Conservation (phyloP, 2,329 filamentous ascomycete genomes). For the Zasmidium cellare region DNA sequence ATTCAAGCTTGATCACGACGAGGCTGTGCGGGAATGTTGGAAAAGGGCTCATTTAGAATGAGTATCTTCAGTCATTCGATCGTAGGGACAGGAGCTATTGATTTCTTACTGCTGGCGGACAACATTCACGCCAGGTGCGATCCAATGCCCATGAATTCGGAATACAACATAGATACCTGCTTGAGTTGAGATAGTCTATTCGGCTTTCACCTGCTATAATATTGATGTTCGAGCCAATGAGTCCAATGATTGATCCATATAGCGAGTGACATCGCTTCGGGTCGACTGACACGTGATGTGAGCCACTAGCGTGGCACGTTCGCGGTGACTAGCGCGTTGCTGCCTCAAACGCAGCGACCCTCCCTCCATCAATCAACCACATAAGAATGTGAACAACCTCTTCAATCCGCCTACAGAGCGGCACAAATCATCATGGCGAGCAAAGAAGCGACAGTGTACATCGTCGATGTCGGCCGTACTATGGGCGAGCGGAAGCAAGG, state of each 20-base stretch:
- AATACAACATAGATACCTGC: too few relatives aligned
- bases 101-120: too few relatives aligned
- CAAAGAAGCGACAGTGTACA: conserved; percentile 91
- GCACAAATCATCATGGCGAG: conserved; percentile 65
- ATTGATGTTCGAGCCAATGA: too few relatives aligned
- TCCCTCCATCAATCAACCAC: not conserved
- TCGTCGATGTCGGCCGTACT: conserved; percentile 83
- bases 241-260: too few relatives aligned
- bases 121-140: too few relatives aligned
- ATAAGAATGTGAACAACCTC: not conserved
- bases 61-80: too few relatives aligned
- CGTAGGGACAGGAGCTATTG: too few relatives aligned
- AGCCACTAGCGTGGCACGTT: not conserved
- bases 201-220: too few relatives aligned
- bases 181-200: too few relatives aligned
- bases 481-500: conserved; percentile 72
- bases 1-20: not conserved
- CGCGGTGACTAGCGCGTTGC: not conserved
- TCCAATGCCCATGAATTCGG: too few relatives aligned
- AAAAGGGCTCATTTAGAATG: not conserved
- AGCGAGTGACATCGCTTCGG: too few relatives aligned
- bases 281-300: not conserved
- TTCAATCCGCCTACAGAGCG: conserved; percentile 34
- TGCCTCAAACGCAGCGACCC: not conserved
- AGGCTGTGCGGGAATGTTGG: conserved; percentile 1